phyloP scores from a whole-genome alignment of 2,329 filamentous ascomycete genomes.

The Fusarium veterinarium region DNA sequence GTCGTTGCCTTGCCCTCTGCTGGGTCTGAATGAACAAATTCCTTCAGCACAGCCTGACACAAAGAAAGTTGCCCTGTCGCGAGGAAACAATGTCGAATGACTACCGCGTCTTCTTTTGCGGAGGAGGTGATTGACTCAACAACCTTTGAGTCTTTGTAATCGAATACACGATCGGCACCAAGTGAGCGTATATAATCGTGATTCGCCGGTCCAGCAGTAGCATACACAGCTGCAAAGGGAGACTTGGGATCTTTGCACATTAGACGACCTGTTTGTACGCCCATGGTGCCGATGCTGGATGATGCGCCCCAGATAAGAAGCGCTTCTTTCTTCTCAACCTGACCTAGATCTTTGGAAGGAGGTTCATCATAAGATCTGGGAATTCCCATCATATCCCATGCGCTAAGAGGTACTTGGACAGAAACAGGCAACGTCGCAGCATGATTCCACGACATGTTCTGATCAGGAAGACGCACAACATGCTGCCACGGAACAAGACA shows the following conservation, averaged over 20 bases:
- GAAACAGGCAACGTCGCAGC: slow-evolving; percentile 56
- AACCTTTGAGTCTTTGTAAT: slow-evolving; percentile 51
- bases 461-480: slow-evolving; percentile 49
- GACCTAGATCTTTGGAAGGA: background rate
- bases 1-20: slow-evolving; percentile 2
- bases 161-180: slow-evolving; percentile 55
- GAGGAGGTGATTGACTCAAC: slow-evolving; percentile 50
- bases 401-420: slow-evolving; percentile 50
- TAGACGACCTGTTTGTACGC: slow-evolving; percentile 53
- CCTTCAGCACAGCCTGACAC: slow-evolving; percentile 53
- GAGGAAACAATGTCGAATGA: slow-evolving; percentile 56
- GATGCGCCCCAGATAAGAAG: slow-evolving; percentile 59
- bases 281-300: slow-evolving; percentile 59
- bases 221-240: slow-evolving; percentile 54
- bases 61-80: slow-evolving; percentile 50
- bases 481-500: slow-evolving; percentile 58
- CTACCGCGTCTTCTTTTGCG: slow-evolving; percentile 51
- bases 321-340: slow-evolving; percentile 43
- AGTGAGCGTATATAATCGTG: slow-evolving; percentile 49
- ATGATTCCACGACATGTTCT: slow-evolving; percentile 52
- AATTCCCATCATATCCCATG: slow-evolving; percentile 55
- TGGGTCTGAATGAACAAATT: slow-evolving; percentile 40
- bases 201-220: slow-evolving; percentile 52
- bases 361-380: slow-evolving; percentile 31
- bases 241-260: slow-evolving; percentile 50